Percentiles rank a stretch among this genome's conserved stretches.
phyloP scores from a whole-genome alignment of 2,329 filamentous ascomycete species.

The Cercospora brassicicola region DNA sequence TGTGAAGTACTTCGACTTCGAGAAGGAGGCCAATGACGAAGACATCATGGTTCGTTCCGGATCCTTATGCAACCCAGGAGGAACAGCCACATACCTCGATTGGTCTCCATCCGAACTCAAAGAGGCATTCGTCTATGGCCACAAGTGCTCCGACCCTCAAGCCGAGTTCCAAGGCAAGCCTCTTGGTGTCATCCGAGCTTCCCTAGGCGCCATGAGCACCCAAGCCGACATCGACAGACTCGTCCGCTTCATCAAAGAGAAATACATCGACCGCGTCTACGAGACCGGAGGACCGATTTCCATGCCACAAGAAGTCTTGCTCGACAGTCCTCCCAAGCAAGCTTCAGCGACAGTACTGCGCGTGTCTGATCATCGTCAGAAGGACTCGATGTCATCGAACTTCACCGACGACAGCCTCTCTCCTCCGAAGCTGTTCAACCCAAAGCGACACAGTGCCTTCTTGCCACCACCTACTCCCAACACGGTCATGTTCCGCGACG shows the following conservation, averaged over 20 bases:
- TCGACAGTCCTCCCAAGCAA: slow-evolving; percentile 11
- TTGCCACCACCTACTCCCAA: slow-evolving; percentile 13
- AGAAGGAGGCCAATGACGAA: slow-evolving; percentile 75
- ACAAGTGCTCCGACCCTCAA: slow-evolving; percentile 77
- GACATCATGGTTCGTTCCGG: slow-evolving; percentile 82
- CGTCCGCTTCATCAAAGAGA: slow-evolving; percentile 43
- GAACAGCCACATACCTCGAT: slow-evolving; percentile 68
- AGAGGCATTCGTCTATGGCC: slow-evolving; percentile 76
- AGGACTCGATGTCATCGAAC: slow-evolving; percentile 2
- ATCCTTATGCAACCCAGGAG: slow-evolving; percentile 85
- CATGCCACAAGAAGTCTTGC: slow-evolving; percentile 11
- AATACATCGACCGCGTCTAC: slow-evolving; percentile 27
- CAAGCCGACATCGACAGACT: slow-evolving; percentile 70
- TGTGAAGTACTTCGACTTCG: slow-evolving; percentile 77
- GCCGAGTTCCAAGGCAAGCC: slow-evolving; percentile 82
- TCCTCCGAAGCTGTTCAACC: background rate
- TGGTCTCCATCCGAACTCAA: slow-evolving; percentile 77
- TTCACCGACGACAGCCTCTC: background rate
- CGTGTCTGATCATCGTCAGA: slow-evolving; percentile 14
- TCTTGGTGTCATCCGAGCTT: slow-evolving; percentile 79
- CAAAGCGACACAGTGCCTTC: background rate
- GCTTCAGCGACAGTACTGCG: slow-evolving; percentile 16
- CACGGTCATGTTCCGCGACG: background rate
- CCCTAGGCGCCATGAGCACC: slow-evolving; percentile 85
- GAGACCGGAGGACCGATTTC: slow-evolving; percentile 15